These are phyloP conservation scores for Lichtheimia ramosa DNA, from an alignment of 371 early-diverging fungal species.

Conservation along the genomic window DNA sequence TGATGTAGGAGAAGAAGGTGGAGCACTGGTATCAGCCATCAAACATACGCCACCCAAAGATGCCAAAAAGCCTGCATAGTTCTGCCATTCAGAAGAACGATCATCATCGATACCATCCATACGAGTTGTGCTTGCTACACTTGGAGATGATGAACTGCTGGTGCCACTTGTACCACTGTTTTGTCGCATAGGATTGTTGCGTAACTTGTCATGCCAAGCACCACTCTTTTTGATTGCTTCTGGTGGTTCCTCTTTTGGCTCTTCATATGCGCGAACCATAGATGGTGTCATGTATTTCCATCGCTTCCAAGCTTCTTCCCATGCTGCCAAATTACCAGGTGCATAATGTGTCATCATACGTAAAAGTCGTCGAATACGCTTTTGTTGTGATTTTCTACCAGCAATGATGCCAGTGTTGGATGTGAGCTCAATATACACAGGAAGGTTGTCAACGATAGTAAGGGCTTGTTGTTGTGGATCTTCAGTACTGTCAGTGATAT, in stretches of 20 bases:
- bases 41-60: constrained; percentile 69
- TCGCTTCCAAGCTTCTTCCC: constrained; percentile 84
- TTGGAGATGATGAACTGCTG: constrained; percentile 3
- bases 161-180: constrained; percentile 12
- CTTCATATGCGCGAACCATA: constrained; percentile 53
- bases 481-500: constrained; percentile 58
- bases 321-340: constrained; percentile 79
- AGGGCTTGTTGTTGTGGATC: constrained; percentile 54
- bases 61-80: constrained; percentile 72
- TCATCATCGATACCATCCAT: constrained; percentile 39
- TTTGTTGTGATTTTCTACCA: constrained; percentile 78
- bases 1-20: constrained; percentile 30
- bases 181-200: constrained; percentile 31
- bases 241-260: constrained; percentile 27
- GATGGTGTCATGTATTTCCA: constrained; percentile 70
- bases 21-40: constrained; percentile 39
- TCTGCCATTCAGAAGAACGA: constrained; percentile 62
- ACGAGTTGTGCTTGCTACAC: constrained; percentile 7
- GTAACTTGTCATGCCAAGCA: constrained; percentile 46
- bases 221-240: constrained; percentile 27
- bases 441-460: constrained; percentile 72
- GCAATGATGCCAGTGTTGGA: constrained; percentile 61
- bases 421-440: constrained; percentile 72
- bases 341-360: constrained; percentile 71
- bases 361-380: constrained; percentile 71